These are phyloP conservation scores for Auricularia cornea DNA, from an alignment of 768 basidiomycete genomes.

Conservation along the genomic window DNA sequence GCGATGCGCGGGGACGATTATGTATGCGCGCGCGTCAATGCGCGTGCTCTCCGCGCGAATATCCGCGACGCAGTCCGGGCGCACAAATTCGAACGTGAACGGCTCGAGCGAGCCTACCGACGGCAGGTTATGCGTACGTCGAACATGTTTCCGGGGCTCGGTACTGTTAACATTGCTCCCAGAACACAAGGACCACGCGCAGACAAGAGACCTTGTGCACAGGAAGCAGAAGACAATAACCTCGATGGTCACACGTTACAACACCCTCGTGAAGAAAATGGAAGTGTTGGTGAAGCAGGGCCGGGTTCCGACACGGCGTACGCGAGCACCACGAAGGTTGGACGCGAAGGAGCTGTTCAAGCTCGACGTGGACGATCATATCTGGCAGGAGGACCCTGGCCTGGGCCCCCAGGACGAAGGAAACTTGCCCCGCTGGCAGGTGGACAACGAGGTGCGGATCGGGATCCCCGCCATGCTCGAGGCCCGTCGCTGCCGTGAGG, in stretches of 20 bases:
- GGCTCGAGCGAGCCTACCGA: background rate
- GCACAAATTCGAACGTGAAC: slow-evolving; percentile 1
- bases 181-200: background rate
- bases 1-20: background rate
- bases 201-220: background rate
- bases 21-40: background rate
- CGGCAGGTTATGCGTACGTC: background rate
- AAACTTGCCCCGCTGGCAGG: background rate
- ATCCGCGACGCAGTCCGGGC: background rate
- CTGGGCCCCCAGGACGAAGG: background rate
- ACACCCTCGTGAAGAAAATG: background rate
- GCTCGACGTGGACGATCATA: background rate
- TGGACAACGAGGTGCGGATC: background rate
- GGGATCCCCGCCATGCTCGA: background rate
- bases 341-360: background rate
- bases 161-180: background rate
- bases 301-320: background rate
- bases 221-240: background rate
- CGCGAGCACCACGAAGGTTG: background rate
- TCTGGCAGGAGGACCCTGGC: background rate
- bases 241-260: background rate
- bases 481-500: background rate
- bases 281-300: background rate
- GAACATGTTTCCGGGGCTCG: no score
- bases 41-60: background rate